Evolutionary conservation across 345 rosid species (phyloP).

Genomic region (Litchi chinensis): DNA sequence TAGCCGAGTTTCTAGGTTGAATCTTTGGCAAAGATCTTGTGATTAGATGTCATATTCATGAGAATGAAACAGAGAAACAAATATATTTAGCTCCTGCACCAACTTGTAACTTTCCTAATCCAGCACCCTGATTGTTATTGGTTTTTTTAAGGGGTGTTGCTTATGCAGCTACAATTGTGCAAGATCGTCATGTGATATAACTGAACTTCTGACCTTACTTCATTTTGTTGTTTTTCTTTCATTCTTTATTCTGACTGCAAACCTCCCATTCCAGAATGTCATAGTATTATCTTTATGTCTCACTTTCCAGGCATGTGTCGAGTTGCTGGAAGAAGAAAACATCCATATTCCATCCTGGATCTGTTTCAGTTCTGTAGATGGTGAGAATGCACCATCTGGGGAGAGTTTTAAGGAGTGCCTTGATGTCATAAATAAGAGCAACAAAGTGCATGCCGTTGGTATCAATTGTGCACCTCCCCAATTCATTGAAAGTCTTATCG

Average conservation of each 20-base stretch:
- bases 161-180: not conserved
- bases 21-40: not conserved
- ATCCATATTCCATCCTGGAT: slow-evolving; percentile 82
- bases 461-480: slow-evolving; percentile 92
- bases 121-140: too few species aligned
- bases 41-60: not conserved
- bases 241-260: not conserved
- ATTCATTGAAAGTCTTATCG: slow-evolving; percentile 58
- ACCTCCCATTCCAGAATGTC: not conserved
- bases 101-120: too few species aligned
- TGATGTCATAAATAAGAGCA: slow-evolving; percentile 60
- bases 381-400: slow-evolving; percentile 81
- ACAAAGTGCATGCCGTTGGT: slow-evolving; percentile 67
- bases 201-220: not conserved
- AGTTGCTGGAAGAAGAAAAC: slow-evolving; percentile 82
- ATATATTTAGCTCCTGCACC: not conserved
- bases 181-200: not conserved
- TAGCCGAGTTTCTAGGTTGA: not conserved
- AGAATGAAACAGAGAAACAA: not conserved
- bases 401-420: slow-evolving; percentile 77
- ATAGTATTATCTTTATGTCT: not conserved
- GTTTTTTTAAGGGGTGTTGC: too few species aligned
- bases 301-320: slow-evolving; percentile 67
- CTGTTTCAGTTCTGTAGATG: slow-evolving; percentile 82
- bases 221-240: too few species aligned